Evolutionary conservation across 768 basidiomycete genomes (phyloP), one percentile per base, ranked within the genome.

Genomic region (Suillus placidus): DNA sequence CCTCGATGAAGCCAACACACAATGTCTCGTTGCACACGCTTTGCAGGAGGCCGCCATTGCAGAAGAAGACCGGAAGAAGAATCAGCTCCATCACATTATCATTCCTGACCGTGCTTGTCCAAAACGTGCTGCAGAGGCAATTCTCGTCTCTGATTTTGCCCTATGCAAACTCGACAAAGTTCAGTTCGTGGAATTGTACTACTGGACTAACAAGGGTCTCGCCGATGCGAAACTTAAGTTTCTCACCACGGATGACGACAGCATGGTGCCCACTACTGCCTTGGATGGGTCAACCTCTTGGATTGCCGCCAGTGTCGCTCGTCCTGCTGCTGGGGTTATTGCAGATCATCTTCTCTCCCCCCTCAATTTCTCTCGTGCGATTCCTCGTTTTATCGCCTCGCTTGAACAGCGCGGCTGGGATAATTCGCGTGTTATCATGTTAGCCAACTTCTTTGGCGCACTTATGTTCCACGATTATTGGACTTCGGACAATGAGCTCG

Each of bases 121-220:
- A 0, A 23, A 12, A 0, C 1, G 5, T 1, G 43, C 43, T 3
- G 23, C 47, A 4, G n/a, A 23, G 1, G 4, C 9, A 0, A 4
- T 23, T 4, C 12, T 49, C 0, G 10, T 49, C 4, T 4, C 47
- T 49, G 47, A 49, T 5, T 49, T 49, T 1, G n/a, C 23, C 1
- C 4, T 49, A 4, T 5, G 12, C 10, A 49, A 49, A 23, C 47
- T 49, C 4, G n/a, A 49, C 20, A 45, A 45, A 6, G 23, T 12
- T 2, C 23, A 49, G 13, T 49, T 12, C 3, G 5, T 49, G 0
- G 47, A 49, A 23, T 3, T 49, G 1, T 23, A 12, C 12, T 49
- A 49, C 2, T 49, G 47, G 47, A 49, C 47, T 6, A 49, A 49
- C 12, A 23, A 49, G 6, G 47, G 47, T 5, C 47, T 49, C 1